Evolutionary conservation across 129 eudicot genomes (phyloP).

Genomic region (Smallanthus sonchifolius): DNA sequence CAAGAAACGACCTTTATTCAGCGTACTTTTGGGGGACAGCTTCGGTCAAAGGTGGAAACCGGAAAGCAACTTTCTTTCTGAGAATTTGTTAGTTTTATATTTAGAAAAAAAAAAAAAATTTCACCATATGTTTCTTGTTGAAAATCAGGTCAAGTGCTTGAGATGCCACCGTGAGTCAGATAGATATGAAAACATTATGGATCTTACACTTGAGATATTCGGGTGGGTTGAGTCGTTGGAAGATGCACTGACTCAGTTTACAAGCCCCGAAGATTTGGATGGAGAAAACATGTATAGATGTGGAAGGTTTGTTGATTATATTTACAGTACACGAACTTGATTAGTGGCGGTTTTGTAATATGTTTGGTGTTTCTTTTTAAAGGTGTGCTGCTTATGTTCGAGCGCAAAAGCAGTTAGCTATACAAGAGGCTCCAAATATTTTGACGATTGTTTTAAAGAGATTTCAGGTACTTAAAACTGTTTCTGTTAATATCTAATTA

Average conservation of each 20-base stretch:
- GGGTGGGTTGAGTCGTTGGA: conserved; percentile 91
- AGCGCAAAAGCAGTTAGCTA: conserved; percentile 77
- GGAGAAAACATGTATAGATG: conserved; percentile 97
- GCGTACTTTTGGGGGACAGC: conserved; percentile 87
- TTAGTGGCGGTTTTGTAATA: not conserved
- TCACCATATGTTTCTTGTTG: not conserved
- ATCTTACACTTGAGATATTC: conserved; percentile 80
- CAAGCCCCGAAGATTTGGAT: conserved; percentile 83
- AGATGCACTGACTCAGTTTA: conserved; percentile 89
- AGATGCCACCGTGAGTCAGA: conserved; percentile 83
- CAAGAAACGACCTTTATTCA: conserved; percentile 94
- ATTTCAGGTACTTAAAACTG: conserved; percentile 60
- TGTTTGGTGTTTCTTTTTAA: conserved; percentile 5
- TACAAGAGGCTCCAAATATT: conserved; percentile 90
- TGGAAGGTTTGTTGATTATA: conserved; percentile 55
- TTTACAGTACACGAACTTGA: not conserved
- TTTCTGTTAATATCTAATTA: not conserved
- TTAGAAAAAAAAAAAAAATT: not conserved
- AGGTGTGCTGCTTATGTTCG: conserved; percentile 88
- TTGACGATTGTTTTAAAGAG: conserved; percentile 88
- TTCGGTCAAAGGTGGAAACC: conserved; percentile 63
- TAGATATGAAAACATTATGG: conserved; percentile 86
- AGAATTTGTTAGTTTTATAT: not conserved
- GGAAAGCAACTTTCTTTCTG: conserved; percentile 1
- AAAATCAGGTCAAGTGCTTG: conserved; percentile 72